These are phyloP conservation scores for Coemansia sp. DNA, from an alignment of 192 early-diverging fungal species.

Conservation along the genomic window DNA sequence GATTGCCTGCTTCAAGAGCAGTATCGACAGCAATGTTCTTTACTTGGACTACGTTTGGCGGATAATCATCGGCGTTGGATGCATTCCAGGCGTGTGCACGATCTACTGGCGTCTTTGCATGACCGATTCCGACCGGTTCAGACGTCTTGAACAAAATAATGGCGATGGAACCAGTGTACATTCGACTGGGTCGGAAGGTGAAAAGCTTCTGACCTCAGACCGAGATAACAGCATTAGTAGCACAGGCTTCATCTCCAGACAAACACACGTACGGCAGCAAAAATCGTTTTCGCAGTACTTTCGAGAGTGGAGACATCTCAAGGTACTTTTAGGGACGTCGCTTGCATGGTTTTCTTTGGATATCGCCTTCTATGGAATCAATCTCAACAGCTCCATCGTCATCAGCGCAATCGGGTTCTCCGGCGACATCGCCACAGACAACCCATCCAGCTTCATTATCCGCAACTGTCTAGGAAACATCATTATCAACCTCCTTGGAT, in stretches of 20 bases:
- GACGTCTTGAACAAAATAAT: conserved; percentile 22
- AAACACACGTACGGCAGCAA: neutral
- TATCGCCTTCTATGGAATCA: conserved; percentile 77
- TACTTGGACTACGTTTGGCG: conserved; percentile 89
- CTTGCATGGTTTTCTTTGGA: conserved; percentile 76
- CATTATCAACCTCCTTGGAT: conserved; percentile 82
- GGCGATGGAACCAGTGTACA: neutral
- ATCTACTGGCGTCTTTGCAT: conserved; percentile 90
- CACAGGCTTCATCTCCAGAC: neutral
- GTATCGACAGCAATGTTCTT: conserved; percentile 60
- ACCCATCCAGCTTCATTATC: conserved; percentile 48
- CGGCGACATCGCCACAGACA: conserved; percentile 18
- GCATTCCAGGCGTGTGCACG: conserved; percentile 76
- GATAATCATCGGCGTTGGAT: conserved; percentile 78
- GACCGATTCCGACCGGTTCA: conserved; percentile 87
- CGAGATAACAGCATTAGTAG: conserved; percentile 6
- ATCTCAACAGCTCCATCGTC: conserved; percentile 74
- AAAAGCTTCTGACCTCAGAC: conserved; percentile 36
- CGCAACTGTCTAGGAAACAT: conserved; percentile 83
- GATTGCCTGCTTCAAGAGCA: conserved; percentile 64
- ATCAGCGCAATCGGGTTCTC: conserved; percentile 67
- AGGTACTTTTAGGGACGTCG: conserved; percentile 71
- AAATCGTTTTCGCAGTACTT: conserved; percentile 69
- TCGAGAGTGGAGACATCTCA: conserved; percentile 73
- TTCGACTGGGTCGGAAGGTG: conserved; percentile 30